Conservation (phyloP, 208 protist species). For the Wallacemonas sp. region DNA sequence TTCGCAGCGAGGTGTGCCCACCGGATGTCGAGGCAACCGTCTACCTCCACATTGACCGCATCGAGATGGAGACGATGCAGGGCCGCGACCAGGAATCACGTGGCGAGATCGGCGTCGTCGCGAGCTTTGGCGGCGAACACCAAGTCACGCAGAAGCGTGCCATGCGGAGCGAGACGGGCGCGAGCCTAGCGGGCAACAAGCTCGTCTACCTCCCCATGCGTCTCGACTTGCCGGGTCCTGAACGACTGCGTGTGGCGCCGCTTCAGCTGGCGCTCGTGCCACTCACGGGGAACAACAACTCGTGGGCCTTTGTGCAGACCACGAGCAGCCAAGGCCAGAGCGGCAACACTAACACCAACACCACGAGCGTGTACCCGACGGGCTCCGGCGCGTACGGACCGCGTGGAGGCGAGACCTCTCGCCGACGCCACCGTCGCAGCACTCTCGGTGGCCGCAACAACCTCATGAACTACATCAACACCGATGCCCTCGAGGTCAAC, state of each 20-base stretch:
- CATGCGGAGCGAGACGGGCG: too few species aligned
- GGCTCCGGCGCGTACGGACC: neutral
- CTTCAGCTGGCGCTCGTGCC: slow-evolving; percentile 35
- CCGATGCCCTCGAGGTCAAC: neutral
- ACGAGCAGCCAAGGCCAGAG: neutral
- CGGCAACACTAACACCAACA: too few species aligned
- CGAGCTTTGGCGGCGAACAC: slow-evolving; percentile 39
- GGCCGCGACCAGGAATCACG: slow-evolving; percentile 39
- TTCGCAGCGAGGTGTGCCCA: slow-evolving; percentile 52
- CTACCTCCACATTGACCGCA: slow-evolving; percentile 68
- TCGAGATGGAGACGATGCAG: slow-evolving; percentile 42
- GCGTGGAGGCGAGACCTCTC: neutral
- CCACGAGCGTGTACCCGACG: neutral
- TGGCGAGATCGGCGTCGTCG: slow-evolving; percentile 48
- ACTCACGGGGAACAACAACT: neutral
- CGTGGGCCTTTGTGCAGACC: neutral
- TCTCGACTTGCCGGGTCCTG: slow-evolving; percentile 34
- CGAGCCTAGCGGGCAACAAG: neutral
- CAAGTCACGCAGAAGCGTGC: slow-evolving; percentile 38
- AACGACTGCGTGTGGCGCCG: slow-evolving; percentile 18
- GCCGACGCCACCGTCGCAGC: slow-evolving; percentile 6
- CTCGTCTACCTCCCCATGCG: slow-evolving; percentile 36
- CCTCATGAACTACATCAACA: slow-evolving; percentile 31
- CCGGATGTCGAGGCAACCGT: slow-evolving; percentile 49
- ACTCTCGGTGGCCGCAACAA: slow-evolving; percentile 38